phyloP scores from a whole-genome alignment of 2,329 filamentous ascomycete species.

The Fusarium praegraminearum region DNA sequence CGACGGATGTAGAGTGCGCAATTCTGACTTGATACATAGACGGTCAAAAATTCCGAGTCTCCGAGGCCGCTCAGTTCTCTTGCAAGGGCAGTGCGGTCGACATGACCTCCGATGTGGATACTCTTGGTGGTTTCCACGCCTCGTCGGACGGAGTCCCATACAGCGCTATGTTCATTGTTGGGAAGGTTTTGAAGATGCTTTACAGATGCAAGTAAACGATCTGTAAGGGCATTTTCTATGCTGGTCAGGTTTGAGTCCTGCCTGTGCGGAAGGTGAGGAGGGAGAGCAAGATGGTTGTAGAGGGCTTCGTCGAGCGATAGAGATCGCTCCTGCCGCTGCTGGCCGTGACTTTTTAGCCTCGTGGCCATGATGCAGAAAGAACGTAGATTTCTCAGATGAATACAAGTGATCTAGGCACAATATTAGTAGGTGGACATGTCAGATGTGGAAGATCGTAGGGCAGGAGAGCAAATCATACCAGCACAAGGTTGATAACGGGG shows the following conservation, averaged over 20 bases:
- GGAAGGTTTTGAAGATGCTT: conserved; percentile 33
- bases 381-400: neutral
- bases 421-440: too few species aligned
- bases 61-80: conserved; percentile 33
- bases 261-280: conserved; percentile 40
- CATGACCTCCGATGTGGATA: conserved; percentile 30
- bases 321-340: neutral
- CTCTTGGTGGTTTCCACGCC: conserved; percentile 38
- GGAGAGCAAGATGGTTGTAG: conserved; percentile 45
- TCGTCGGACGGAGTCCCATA: conserved; percentile 36
- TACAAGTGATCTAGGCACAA: too few species aligned
- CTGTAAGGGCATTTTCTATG: conserved; percentile 31
- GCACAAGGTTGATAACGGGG: neutral
- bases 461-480: neutral
- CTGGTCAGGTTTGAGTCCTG: conserved; percentile 33
- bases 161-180: conserved; percentile 16
- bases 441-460: too few species aligned
- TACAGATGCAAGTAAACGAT: conserved; percentile 30
- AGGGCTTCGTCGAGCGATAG: conserved; percentile 36
- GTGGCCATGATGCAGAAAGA: neutral
- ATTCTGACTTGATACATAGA: conserved; percentile 48
- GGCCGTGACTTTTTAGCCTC: neutral
- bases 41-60: conserved; percentile 34
- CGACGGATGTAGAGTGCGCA: conserved; percentile 50
- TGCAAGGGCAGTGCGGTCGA: conserved; percentile 35